Base-by-base conservation (phyloP, 805 yeast genomes). In the Candida parachauliodes region DNA sequence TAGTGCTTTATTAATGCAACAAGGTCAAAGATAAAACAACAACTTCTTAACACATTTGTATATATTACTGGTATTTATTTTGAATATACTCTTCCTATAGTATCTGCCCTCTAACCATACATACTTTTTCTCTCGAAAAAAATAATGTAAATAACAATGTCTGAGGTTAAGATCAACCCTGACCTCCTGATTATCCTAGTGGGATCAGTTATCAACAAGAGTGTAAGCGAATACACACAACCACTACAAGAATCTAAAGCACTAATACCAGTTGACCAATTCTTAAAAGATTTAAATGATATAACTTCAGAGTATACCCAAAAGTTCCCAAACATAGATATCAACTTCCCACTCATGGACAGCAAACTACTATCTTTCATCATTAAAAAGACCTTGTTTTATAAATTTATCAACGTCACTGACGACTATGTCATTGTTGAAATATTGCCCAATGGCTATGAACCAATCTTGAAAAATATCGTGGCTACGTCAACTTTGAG, bases 1-100 rank as follows among this genome's bases (percentile, higher is more conserved):
- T 26, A 62, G 68, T 46, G 85, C 84, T 41, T 67, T 81, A 48
- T 68, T 84, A 71, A 81, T 83, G 74, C 86, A 84, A 62, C 81
- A 77, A 28, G 45, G 37, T 36, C 40, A 37, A 39, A 35, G 28
- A 32, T 43, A 40, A 28, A n/a, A n/a, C n/a, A n/a, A 20, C 27
- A 23, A 24, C 9, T 31, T 4, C 12, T 19, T 15, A 18, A 16
- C 17, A 17, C 7, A 16, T 28, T 8, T 28, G 22, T 26, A 26
- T 26, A 8, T 26, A 16, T 28, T 16, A n/a, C n/a, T 16, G 14
- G 20, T 30, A 30, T 30, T 30, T 30, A 30, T 30, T 21, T n/a
- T 24, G n/a, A 24, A 24, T 8, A 22, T 8, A 10, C 24, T 22
- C 24, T 22, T 22, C 22, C 9, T 20, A 20, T 20, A n/a, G n/a